Evolutionary conservation across 495 filamentous ascomycete genomes (phyloP).

Genomic region (Daldinia vernicosa): DNA sequence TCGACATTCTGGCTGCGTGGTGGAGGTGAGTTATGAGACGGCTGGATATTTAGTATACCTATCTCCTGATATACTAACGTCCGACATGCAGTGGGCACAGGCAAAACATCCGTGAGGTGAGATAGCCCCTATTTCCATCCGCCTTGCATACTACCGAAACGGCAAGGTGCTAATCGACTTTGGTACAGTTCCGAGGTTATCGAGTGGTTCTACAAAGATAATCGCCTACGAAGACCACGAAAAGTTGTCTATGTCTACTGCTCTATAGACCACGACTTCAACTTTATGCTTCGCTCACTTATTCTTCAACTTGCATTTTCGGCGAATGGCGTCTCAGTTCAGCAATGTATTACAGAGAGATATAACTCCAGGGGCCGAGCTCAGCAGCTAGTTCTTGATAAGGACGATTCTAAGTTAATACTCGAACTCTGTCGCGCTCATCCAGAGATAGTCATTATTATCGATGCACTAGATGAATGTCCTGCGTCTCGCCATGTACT

Average conservation of each 20-base stretch:
- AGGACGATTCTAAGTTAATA: background rate
- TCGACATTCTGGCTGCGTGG: background rate
- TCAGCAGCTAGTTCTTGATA: background rate
- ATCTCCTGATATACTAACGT: background rate
- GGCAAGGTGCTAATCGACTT: background rate
- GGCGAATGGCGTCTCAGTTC: background rate
- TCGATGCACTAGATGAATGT: background rate
- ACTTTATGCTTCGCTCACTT: background rate
- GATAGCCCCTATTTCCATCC: background rate
- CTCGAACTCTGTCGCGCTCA: background rate
- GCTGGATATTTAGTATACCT: background rate
- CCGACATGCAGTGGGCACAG: background rate
- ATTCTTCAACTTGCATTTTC: background rate
- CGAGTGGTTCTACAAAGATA: background rate
- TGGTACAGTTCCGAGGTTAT: background rate
- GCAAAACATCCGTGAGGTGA: background rate
- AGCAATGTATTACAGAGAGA: background rate
- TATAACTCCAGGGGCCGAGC: background rate
- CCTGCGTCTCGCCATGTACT: background rate
- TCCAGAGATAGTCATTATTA: background rate
- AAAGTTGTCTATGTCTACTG: background rate
- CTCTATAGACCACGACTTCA: background rate
- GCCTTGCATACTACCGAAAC: background rate
- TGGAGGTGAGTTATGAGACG: background rate
- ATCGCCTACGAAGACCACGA: background rate